Evolutionary conservation across 371 early-diverging fungal species (phyloP).

Genomic region (Mucor mucedo): DNA sequence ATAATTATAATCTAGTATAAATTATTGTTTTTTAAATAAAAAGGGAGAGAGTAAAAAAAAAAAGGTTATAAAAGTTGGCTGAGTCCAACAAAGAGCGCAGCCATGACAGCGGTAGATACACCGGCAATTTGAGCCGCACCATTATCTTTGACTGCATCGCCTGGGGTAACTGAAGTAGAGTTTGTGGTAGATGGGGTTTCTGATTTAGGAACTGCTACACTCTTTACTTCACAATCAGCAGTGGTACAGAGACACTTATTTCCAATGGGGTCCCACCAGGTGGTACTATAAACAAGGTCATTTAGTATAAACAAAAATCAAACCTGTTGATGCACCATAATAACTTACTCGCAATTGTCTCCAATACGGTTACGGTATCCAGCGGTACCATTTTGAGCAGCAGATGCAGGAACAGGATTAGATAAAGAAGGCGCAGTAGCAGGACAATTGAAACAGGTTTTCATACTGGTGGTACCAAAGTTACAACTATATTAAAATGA

Average conservation of each 20-base stretch:
- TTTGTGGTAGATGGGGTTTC: background rate
- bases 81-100: constrained; percentile 11
- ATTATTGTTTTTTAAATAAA: background rate
- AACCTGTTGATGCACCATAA: background rate
- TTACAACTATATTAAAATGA: constrained; percentile 47
- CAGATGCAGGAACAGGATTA: constrained; percentile 59
- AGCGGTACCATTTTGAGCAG: constrained; percentile 48
- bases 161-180: constrained; percentile 1
- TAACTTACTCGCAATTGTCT: constrained; percentile 64
- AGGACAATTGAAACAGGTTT: constrained; percentile 74
- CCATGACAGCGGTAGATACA: constrained; percentile 5
- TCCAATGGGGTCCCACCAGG: constrained; percentile 76
- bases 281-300: constrained; percentile 33
- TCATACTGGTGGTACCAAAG: constrained; percentile 57
- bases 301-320: background rate
- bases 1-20: background rate
- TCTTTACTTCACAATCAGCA: constrained; percentile 52
- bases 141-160: background rate
- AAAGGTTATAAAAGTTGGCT: constrained; percentile 11
- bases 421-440: constrained; percentile 48
- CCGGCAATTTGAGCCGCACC: background rate
- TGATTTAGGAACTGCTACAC: constrained; percentile 38
- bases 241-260: constrained; percentile 58
- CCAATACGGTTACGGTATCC: constrained; percentile 59
- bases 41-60: background rate